These are phyloP conservation scores for Sutorius eximius DNA, from an alignment of 1,284 basidiomycete species.

Conservation along the genomic window DNA sequence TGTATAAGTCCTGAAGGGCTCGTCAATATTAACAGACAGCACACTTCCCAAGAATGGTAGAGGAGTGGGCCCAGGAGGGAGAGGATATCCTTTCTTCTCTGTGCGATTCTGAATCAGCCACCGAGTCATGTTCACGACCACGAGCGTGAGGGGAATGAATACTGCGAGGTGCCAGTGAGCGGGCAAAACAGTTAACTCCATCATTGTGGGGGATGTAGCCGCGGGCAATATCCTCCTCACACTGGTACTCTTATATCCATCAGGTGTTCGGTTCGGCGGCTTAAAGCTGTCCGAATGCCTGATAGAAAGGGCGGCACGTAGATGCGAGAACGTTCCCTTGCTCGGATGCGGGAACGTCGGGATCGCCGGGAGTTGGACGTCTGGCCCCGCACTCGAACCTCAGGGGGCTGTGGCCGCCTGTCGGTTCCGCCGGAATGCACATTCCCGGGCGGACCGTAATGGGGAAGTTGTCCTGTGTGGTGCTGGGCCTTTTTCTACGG, in stretches of 20 bases:
- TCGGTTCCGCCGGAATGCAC: background rate
- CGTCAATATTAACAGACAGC: conserved; percentile 10
- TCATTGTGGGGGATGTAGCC: background rate
- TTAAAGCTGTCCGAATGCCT: background rate
- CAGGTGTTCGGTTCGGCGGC: background rate
- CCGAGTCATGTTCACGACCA: conserved; percentile 3
- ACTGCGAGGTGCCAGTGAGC: background rate
- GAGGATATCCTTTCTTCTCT: conserved; percentile 12
- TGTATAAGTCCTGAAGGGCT: conserved; percentile 21
- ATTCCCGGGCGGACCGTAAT: background rate
- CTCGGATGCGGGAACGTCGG: background rate
- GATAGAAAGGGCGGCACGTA: background rate
- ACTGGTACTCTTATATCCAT: conserved; percentile 5
- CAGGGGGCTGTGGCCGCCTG: no score
- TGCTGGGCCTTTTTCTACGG: background rate
- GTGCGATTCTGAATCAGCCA: conserved; percentile 5
- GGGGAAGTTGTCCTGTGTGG: background rate
- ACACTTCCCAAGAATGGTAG: conserved; percentile 19
- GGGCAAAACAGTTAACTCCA: conserved; percentile 10
- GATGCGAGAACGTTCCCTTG: background rate
- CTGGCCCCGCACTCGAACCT: no score
- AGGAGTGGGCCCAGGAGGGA: conserved; percentile 17
- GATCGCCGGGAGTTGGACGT: background rate
- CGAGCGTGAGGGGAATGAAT: background rate
- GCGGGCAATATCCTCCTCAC: background rate